A percentile compares a stretch with the other conserved stretches of the same genome.
These are phyloP conservation scores for Suhomyces sp. DNA, from an alignment of 805 yeast species.

Conservation along the genomic window DNA sequence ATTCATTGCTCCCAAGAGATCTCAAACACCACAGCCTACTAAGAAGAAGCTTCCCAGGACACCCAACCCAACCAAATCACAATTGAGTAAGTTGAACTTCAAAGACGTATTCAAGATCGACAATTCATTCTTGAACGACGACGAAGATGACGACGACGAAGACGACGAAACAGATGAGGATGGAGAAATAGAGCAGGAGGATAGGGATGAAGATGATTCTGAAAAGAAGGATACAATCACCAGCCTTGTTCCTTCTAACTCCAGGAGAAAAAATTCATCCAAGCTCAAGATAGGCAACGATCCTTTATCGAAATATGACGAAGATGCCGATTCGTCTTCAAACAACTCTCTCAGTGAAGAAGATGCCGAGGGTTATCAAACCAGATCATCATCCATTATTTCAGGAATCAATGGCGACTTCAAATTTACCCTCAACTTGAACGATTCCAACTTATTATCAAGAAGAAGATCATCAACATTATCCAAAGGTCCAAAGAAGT, in stretches of 20 bases:
- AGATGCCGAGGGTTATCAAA: slow-evolving; percentile 24
- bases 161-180: slow-evolving; percentile 5
- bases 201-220: slow-evolving; percentile 7
- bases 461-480: slow-evolving; percentile 44
- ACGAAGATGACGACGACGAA: slow-evolving; percentile 11
- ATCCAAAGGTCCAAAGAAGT: slow-evolving; percentile 10
- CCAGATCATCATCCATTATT: slow-evolving; percentile 38
- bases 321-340: slow-evolving; percentile 11
- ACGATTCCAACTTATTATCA: slow-evolving; percentile 61
- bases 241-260: slow-evolving; percentile 5
- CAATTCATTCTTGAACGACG: background rate
- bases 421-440: slow-evolving; percentile 58
- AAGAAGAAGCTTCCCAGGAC: slow-evolving; percentile 36
- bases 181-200: slow-evolving; percentile 4
- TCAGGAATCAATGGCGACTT: slow-evolving; percentile 39
- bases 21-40: background rate
- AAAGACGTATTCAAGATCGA: slow-evolving; percentile 24
- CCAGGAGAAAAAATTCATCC: slow-evolving; percentile 5
- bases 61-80: slow-evolving; percentile 26
- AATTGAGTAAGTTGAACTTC: slow-evolving; percentile 28
- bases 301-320: background rate
- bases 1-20: slow-evolving; percentile 5
- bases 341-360: slow-evolving; percentile 10
- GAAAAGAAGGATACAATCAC: slow-evolving; percentile 13
- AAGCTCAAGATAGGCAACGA: slow-evolving; percentile 1